These are phyloP conservation scores for Verticillium klebahnii DNA, from an alignment of 2,329 filamentous ascomycete species.

Conservation along the genomic window DNA sequence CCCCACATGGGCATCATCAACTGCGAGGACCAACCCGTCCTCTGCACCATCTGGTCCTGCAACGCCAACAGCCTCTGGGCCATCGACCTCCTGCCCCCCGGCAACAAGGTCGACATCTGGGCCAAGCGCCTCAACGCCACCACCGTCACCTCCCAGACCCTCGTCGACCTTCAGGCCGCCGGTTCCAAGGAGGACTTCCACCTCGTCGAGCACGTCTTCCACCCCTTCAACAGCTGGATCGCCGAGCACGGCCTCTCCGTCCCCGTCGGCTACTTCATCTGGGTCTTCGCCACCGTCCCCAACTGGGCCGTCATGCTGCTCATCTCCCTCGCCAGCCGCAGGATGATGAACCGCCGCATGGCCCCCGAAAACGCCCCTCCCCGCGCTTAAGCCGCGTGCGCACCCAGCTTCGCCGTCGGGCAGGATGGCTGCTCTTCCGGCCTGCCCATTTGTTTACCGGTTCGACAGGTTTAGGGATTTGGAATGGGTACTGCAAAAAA, in stretches of 20 bases:
- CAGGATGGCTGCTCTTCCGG: too few relatives aligned
- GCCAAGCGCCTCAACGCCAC: conserved; percentile 66
- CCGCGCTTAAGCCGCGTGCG: neutral
- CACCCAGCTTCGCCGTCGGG: neutral
- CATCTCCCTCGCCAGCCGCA: conserved; percentile 68
- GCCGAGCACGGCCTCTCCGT: conserved; percentile 58
- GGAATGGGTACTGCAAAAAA: neutral
- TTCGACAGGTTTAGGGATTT: neutral
- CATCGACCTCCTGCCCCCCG: conserved; percentile 61
- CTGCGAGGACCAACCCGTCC: conserved; percentile 69
- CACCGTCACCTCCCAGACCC: conserved; percentile 58
- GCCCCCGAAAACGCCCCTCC: neutral
- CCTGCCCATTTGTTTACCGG: neutral
- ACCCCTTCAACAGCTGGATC: conserved; percentile 68
- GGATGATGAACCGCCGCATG: conserved; percentile 54
- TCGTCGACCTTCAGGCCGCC: conserved; percentile 54
- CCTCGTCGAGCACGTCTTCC: conserved; percentile 61
- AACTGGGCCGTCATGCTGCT: conserved; percentile 77
- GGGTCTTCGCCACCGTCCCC: conserved; percentile 60
- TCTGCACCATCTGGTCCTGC: conserved; percentile 71
- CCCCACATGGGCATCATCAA: conserved; percentile 67
- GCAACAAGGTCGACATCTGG: conserved; percentile 59
- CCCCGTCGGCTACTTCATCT: conserved; percentile 64
- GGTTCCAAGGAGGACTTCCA: conserved; percentile 39
- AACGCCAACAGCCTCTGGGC: conserved; percentile 62